phyloP scores from a whole-genome alignment of 352 stramenopile species.

The Phytophthora hybrid region DNA sequence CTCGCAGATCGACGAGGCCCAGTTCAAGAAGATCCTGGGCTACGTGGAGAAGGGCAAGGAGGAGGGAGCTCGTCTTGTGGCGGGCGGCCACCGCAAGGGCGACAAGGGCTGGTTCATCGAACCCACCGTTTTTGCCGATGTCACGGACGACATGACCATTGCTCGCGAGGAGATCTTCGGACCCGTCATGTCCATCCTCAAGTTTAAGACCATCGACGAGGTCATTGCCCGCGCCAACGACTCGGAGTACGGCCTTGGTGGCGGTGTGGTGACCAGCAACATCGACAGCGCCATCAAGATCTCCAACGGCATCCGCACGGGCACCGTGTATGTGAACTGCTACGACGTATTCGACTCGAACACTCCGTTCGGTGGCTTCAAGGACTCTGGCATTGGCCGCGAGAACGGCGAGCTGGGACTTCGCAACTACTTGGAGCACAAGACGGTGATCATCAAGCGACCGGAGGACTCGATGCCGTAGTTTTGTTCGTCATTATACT shows the following conservation, averaged over 20 bases:
- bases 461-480: slow-evolving; percentile 56
- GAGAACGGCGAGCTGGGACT: slow-evolving; percentile 81
- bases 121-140: slow-evolving; percentile 91
- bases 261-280: slow-evolving; percentile 90
- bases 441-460: slow-evolving; percentile 70
- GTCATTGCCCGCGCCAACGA: slow-evolving; percentile 88
- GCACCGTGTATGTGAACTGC: slow-evolving; percentile 95
- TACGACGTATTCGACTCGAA: slow-evolving; percentile 89
- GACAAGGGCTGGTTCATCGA: slow-evolving; percentile 89
- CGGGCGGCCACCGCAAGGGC: slow-evolving; percentile 73
- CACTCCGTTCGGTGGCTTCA: slow-evolving; percentile 87
- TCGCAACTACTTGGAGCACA: slow-evolving; percentile 77
- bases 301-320: slow-evolving; percentile 84
- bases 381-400: slow-evolving; percentile 83
- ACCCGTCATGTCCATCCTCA: slow-evolving; percentile 53
- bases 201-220: slow-evolving; percentile 90
- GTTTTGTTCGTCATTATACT: background rate
- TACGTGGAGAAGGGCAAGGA: slow-evolving; percentile 76
- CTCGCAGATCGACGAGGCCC: slow-evolving; percentile 65
- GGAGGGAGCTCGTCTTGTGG: slow-evolving; percentile 82
- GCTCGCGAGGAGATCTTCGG: slow-evolving; percentile 86
- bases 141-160: slow-evolving; percentile 84
- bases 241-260: slow-evolving; percentile 85
- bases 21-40: slow-evolving; percentile 86
- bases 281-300: slow-evolving; percentile 84